Base-by-base conservation (phyloP, 352 stramenopile species). In the Phytophthora kernoviae region DNA sequence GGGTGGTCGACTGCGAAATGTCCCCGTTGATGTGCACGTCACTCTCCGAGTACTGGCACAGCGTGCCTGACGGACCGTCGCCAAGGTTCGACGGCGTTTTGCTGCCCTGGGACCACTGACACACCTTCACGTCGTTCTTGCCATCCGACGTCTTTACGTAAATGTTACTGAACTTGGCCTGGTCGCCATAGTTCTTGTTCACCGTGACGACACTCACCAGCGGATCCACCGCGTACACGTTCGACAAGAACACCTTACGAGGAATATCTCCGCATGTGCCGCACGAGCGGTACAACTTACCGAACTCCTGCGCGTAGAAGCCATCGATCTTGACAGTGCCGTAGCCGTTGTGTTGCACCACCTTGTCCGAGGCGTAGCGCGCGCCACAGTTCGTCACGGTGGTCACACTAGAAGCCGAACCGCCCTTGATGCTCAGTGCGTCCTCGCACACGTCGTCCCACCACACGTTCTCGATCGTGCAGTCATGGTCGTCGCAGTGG, bases 1-100 rank as follows among this genome's bases (percentile, higher is more conserved):
- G n/a, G n/a, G n/a, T n/a, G n/a, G 24, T 30, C 21, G 49, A 36
- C 20, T 67, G 37, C 14, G 60, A 68, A 32, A 64, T 27, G 21
- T 68, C 54, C 21, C 41, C 22, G 48, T 68, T 68, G 33, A 68
- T 58, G 20, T 68, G 59, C 1, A 70, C 34, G 11, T 65, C 62
- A 9, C 61, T 69, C 21, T 63, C 54, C 24, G 48, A 64, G 54
- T 69, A 69, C 42, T 69, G 54, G n/a, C 43, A 46, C 27, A 60
- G 20, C 18, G 42, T n/a, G 18, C 14, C 30, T 5, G 40, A 52
- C 9, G 42, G 40, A 20, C 63, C 63, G 5, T 63, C 44, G 21
- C 63, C 62, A 12, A 71, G 47, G 46, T 18, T 73, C 57, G 5
- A 21, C 30, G 46, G 34, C 55, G 45, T 15, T n/a, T n/a, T n/a